These are phyloP conservation scores for Suhomyces terraborum DNA, from an alignment of 1,139 yeast species.

Conservation along the genomic window DNA sequence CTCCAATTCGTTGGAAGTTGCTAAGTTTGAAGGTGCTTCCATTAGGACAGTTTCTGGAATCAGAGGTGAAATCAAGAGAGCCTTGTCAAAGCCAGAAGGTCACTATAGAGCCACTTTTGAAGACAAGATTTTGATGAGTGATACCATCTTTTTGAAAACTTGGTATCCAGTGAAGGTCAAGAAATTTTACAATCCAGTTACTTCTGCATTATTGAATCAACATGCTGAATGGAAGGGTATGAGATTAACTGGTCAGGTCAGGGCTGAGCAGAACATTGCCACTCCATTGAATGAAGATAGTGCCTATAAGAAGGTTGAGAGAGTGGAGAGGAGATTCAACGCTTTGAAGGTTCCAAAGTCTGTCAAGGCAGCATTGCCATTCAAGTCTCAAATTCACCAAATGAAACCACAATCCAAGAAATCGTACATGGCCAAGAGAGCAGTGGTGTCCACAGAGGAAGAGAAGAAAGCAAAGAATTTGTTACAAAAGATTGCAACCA, in stretches of 20 bases:
- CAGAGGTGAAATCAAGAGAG: constrained; percentile 95
- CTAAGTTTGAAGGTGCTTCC: constrained; percentile 96
- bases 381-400: constrained; percentile 82
- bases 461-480: constrained; percentile 92
- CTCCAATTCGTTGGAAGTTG: constrained; percentile 87
- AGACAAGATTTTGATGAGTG: constrained; percentile 89
- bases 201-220: constrained; percentile 74
- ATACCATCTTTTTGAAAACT: constrained; percentile 84
- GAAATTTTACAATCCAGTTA: constrained; percentile 92
- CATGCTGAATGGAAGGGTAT: constrained; percentile 94
- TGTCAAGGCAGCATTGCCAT: constrained; percentile 78
- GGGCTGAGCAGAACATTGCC: constrained; percentile 70
- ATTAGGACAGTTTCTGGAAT: constrained; percentile 96
- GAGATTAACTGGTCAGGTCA: constrained; percentile 90
- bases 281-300: constrained; percentile 71
- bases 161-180: constrained; percentile 96
- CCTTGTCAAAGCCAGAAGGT: constrained; percentile 94
- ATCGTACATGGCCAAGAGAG: constrained; percentile 87
- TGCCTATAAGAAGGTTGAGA: constrained; percentile 76
- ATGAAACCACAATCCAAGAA: constrained; percentile 87
- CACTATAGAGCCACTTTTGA: constrained; percentile 97
- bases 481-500: constrained; percentile 82
- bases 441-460: constrained; percentile 89
- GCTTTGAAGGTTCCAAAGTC: constrained; percentile 83
- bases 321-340: constrained; percentile 85